These are phyloP conservation scores for Sungouiella thailandica DNA, from an alignment of 805 yeast genomes.

Conservation along the genomic window DNA sequence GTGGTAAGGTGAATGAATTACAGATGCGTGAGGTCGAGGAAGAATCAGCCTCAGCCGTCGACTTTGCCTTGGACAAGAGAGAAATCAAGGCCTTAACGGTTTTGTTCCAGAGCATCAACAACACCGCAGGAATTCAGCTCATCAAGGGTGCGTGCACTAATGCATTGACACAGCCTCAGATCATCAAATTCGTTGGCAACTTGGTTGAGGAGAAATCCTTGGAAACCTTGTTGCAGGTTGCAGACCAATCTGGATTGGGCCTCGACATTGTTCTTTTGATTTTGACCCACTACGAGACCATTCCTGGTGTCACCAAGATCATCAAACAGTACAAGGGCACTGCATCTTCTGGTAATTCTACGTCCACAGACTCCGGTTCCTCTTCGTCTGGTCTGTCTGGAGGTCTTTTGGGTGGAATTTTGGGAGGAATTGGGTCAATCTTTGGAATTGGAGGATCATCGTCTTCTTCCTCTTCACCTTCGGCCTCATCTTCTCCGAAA, in stretches of 20 bases:
- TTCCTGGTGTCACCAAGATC: conserved; percentile 14
- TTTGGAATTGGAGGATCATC: conserved; percentile 4
- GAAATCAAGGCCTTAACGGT: conserved; percentile 19
- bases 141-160: conserved; percentile 18
- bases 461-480: conserved; percentile 1
- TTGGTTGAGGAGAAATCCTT: conserved; percentile 20
- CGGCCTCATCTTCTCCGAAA: no score
- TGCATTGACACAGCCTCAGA: conserved; percentile 22
- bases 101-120: conserved; percentile 18
- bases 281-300: conserved; percentile 15
- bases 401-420: conserved; percentile 8
- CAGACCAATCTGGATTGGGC: conserved; percentile 23
- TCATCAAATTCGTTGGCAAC: conserved; percentile 19
- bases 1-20: conserved; percentile 1
- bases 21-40: conserved; percentile 2
- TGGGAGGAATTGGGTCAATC: conserved; percentile 3
- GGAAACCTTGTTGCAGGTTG: conserved; percentile 17
- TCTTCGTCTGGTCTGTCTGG: neutral
- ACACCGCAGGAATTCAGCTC: conserved; percentile 17
- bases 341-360: neutral
- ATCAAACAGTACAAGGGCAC: conserved; percentile 10
- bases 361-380: conserved; percentile 1
- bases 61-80: conserved; percentile 6
- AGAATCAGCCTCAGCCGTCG: neutral
- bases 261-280: conserved; percentile 21